phyloP scores from a whole-genome alignment of 176 grass and related monocot species.

The Oryza glumipatula region DNA sequence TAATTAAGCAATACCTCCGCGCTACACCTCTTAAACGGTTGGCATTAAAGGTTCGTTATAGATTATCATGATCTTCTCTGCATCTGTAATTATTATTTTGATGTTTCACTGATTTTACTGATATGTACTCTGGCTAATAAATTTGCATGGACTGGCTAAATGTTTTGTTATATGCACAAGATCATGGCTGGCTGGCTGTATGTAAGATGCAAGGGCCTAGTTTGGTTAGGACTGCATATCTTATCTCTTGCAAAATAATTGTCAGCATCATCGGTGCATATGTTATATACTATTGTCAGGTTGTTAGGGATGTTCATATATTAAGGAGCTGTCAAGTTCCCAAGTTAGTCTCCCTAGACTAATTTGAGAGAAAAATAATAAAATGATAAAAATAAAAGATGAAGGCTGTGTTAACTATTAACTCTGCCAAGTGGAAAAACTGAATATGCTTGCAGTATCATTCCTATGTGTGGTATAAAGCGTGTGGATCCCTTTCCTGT shows the following conservation, averaged over 20 bases:
- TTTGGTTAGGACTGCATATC: background rate
- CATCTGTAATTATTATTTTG: slow-evolving; percentile 31
- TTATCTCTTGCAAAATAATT: background rate
- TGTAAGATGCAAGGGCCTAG: background rate
- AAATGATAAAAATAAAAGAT: background rate
- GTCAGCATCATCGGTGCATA: background rate
- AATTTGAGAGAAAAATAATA: background rate
- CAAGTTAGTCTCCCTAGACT: background rate
- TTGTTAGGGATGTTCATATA: background rate
- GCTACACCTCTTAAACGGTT: slow-evolving; percentile 87
- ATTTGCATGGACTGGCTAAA: slow-evolving; percentile 7
- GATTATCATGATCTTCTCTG: slow-evolving; percentile 24
- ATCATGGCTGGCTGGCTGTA: background rate
- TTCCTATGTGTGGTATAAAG: background rate
- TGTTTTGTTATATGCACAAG: background rate
- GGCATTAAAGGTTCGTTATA: slow-evolving; percentile 67
- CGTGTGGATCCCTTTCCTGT: background rate
- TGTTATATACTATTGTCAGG: background rate
- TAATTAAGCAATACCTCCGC: slow-evolving; percentile 93
- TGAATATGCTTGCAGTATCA: background rate
- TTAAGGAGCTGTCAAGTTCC: background rate
- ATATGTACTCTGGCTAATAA: slow-evolving; percentile 15
- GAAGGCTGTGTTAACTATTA: background rate
- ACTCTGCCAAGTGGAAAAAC: background rate
- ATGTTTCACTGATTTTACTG: slow-evolving; percentile 27